These are phyloP conservation scores for Bertia moriformis DNA, from an alignment of 2,329 filamentous ascomycete species.

Conservation along the genomic window DNA sequence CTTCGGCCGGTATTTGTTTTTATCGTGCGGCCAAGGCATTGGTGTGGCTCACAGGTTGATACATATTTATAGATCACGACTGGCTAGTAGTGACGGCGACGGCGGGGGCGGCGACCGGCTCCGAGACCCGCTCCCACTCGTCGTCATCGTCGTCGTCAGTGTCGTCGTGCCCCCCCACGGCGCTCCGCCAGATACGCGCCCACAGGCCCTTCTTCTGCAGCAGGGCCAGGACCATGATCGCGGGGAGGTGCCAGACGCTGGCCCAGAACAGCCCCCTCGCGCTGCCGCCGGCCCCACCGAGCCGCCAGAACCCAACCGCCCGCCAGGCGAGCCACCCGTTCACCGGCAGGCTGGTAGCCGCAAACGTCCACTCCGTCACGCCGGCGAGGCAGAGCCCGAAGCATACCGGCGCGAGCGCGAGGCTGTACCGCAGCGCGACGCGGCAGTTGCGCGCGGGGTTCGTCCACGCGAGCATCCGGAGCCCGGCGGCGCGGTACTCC, in stretches of 20 bases:
- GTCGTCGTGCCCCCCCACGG: conserved; percentile 42
- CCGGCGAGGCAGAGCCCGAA: conserved; percentile 62
- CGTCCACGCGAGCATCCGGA: conserved; percentile 69
- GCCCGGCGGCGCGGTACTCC: conserved; percentile 64
- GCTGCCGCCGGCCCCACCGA: conserved; percentile 63
- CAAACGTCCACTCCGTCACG: conserved; percentile 75
- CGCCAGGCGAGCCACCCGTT: conserved; percentile 77
- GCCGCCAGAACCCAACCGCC: conserved; percentile 67
- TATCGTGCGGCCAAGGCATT: neutral
- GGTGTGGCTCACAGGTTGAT: neutral
- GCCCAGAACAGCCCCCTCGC: conserved; percentile 89
- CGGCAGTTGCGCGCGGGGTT: conserved; percentile 74
- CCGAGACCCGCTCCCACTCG: conserved; percentile 30
- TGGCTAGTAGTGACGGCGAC: conserved; percentile 35
- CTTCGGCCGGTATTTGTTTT: neutral
- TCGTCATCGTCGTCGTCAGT: too few relatives aligned
- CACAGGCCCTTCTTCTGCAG: conserved; percentile 88
- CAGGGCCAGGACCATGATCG: conserved; percentile 77
- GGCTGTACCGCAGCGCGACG: conserved; percentile 74
- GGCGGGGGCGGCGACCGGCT: too few relatives aligned
- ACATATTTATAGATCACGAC: conserved; percentile 24
- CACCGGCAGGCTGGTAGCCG: conserved; percentile 64
- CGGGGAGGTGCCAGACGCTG: conserved; percentile 89
- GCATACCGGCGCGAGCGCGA: conserved; percentile 78
- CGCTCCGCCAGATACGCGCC: conserved; percentile 62